Base-by-base conservation (phyloP, 2,329 filamentous ascomycete genomes). In the Coniella lustricola region DNA sequence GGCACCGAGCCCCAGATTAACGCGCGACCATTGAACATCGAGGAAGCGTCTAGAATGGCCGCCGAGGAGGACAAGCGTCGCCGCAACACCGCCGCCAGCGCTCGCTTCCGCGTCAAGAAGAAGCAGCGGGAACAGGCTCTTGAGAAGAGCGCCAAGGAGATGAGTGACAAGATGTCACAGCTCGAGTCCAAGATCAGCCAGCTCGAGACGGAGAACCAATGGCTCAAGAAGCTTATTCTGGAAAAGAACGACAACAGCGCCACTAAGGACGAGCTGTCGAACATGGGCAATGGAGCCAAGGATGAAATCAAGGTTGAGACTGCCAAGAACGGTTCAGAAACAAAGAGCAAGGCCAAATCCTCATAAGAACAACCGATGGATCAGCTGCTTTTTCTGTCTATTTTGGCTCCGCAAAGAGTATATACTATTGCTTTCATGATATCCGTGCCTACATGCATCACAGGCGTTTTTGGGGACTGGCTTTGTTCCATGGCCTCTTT, bases 51-150 rank as follows among this genome's bases (percentile, higher is more conserved):
- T 12, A 83, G 86, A 34, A 57, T 82, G 5, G 85, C 85, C 12
- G 88, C 88, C 18, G 89, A 95, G 66, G 89, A 95, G 67, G 89
- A 95, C 65, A 94, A 94, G 71, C 84, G 89, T 43, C 82, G 88
- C 51, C 82, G 89, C 55, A 95, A 95, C 70, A 94, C 90, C 2
- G 89, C 89, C 29, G 89, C 89, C 48, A 90, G 84, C 56, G 89
- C 89, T 16, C 85, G 89, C 43, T 95, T 95, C 76, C 85, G 89
- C 51, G 82, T 93, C 64, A 95, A 95, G 81, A 95, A 95, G 84
- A 95, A 95, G 80, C 87, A 93, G 70, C 84, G 89, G 44, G 89
- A 95, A 72, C 86, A 90, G 66, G 85, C 87, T 8, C 80, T 94
- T 45, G 87, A 91, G 67, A 82, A 81, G 60, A 84, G 81, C 3